These are phyloP conservation scores for Ogataea sp. DNA, from an alignment of 805 yeast genomes.

Conservation along the genomic window DNA sequence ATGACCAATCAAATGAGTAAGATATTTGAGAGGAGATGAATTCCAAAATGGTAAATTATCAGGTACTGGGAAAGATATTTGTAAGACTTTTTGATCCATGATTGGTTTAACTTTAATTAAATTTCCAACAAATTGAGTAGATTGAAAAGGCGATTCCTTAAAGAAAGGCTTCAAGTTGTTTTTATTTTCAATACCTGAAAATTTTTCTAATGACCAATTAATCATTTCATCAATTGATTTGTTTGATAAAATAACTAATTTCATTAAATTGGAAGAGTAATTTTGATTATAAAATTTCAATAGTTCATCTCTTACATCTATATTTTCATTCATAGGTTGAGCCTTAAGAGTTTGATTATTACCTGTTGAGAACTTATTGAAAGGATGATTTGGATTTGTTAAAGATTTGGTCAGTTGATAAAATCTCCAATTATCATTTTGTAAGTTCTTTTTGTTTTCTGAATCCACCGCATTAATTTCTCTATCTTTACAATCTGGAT, in stretches of 20 bases:
- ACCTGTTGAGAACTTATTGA: conserved; percentile 85
- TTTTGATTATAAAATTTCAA: conserved; percentile 62
- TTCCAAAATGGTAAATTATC: conserved; percentile 63
- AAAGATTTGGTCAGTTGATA: conserved; percentile 75
- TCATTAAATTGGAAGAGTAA: conserved; percentile 87
- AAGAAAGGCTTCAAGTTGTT: conserved; percentile 37
- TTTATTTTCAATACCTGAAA: conserved; percentile 53
- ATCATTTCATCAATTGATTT: conserved; percentile 69
- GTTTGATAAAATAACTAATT: conserved; percentile 74
- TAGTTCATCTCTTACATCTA: conserved; percentile 76
- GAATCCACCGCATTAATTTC: conserved; percentile 94
- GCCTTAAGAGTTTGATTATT: conserved; percentile 67
- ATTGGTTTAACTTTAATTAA: conserved; percentile 70
- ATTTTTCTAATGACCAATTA: conserved; percentile 59
- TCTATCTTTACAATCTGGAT: conserved; percentile 68
- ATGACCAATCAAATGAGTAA: conserved; percentile 82
- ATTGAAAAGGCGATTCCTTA: conserved; percentile 36
- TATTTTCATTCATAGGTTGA: conserved; percentile 48
- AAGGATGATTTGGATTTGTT: conserved; percentile 74
- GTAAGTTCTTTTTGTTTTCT: conserved; percentile 90
- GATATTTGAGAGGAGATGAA: conserved; percentile 61
- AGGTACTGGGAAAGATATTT: conserved; percentile 66
- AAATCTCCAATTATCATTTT: conserved; percentile 82
- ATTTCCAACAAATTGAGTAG: conserved; percentile 40
- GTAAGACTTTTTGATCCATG: conserved; percentile 65